A percentile compares a stretch with the other conserved stretches of the same genome.
phyloP scores from a whole-genome alignment of 108 stramenopile genomes.

The Epithemia pelagica region DNA sequence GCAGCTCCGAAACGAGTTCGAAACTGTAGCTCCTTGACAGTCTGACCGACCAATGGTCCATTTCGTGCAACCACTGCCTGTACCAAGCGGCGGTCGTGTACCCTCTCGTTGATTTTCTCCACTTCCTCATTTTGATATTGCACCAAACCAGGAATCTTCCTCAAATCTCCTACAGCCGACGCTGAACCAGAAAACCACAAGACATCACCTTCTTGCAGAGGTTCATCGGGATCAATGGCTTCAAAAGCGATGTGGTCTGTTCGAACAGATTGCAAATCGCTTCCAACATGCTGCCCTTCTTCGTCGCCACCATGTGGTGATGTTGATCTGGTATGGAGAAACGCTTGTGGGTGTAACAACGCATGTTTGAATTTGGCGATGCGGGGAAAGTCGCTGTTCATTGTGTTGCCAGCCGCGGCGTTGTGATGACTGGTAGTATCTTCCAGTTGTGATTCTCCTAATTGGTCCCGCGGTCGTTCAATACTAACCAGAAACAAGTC shows the following conservation, averaged over 20 bases:
- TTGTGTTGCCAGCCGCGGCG: neutral
- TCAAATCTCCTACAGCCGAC: conserved; percentile 35
- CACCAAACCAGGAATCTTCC: conserved; percentile 71
- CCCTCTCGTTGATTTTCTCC: conserved; percentile 57
- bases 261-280: neutral
- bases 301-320: neutral
- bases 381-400: neutral
- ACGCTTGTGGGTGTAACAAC: neutral
- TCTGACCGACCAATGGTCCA: conserved; percentile 71
- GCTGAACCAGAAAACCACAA: conserved; percentile 75
- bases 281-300: neutral
- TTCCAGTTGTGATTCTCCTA: neutral
- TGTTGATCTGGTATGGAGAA: too few relatives aligned
- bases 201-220: conserved; percentile 36
- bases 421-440: neutral
- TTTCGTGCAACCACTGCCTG: conserved; percentile 75
- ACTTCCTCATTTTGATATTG: conserved; percentile 62
- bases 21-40: conserved; percentile 63
- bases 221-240: conserved; percentile 27
- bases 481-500: conserved; percentile 71
- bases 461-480: conserved; percentile 45
- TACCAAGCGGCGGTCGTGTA: conserved; percentile 69
- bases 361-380: neutral
- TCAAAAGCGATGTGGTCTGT: conserved; percentile 6
- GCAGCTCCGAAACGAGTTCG: conserved; percentile 78